Evolutionary conservation across 768 basidiomycete genomes (phyloP).

Genomic region (Clitopilus passeckerianus): DNA sequence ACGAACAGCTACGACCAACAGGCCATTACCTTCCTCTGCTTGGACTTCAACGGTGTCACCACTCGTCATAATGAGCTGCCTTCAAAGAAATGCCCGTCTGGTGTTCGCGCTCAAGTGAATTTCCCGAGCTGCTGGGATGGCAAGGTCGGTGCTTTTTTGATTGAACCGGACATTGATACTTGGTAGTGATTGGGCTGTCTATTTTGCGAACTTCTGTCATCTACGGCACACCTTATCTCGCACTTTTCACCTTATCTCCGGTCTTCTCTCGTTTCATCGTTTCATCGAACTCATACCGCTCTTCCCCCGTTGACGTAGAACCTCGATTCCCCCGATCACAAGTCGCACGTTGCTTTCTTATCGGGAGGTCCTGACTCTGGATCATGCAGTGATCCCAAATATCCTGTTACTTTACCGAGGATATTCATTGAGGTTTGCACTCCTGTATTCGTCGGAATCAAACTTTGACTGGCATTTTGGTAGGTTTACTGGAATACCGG

Average conservation of each 20-base stretch:
- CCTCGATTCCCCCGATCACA: conserved; percentile 44
- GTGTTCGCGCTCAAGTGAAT: conserved; percentile 47
- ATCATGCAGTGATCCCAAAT: conserved; percentile 41
- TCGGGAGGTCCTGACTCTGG: conserved; percentile 44
- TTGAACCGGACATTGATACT: neutral
- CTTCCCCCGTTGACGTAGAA: conserved; percentile 21
- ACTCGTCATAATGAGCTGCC: conserved; percentile 35
- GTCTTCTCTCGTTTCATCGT: neutral
- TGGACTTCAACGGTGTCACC: conserved; percentile 38
- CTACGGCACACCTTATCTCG: neutral
- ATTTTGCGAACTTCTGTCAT: neutral
- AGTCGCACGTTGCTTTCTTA: conserved; percentile 45
- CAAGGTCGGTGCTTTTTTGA: conserved; percentile 25
- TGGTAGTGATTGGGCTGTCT: neutral
- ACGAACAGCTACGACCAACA: conserved; percentile 36
- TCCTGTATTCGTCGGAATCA: neutral
- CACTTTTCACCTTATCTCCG: neutral
- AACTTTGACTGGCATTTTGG: neutral
- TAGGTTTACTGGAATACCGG: conserved; percentile 42
- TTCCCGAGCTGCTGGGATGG: conserved; percentile 57
- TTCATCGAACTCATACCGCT: neutral
- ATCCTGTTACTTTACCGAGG: conserved; percentile 39
- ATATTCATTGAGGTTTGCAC: conserved; percentile 45
- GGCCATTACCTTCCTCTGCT: conserved; percentile 42
- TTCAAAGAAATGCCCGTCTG: conserved; percentile 33